Base-by-base conservation (phyloP, 139 green algal species). In the Klebsormidium nitens region DNA sequence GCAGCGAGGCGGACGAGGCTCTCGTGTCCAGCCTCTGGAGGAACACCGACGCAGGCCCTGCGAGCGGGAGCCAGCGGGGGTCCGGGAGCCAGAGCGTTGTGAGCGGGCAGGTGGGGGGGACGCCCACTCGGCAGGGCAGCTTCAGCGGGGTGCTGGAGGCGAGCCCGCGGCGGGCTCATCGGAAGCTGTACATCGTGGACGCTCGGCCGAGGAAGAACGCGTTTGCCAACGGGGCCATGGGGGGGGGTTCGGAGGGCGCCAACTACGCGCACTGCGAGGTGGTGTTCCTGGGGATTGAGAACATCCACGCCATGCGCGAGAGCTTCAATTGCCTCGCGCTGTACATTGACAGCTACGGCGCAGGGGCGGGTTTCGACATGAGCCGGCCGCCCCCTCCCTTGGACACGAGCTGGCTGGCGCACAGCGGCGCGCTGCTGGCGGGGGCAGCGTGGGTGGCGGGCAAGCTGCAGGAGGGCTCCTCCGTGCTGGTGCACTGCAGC, bases 401-500 rank as follows among this genome's bases (percentile, higher is more conserved):
- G 35, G 67, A 75, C 56, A 59, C 67, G 5, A 29, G 67, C 35
- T 75, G 67, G 67, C 47, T 75, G 67, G 55, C 67, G 47, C 67
- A 75, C 36, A 29, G 50, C 3, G 55, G 68, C 55, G 35, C 67
- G 19, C 67, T 75, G 55, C 67, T 75, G 14, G 35, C 67, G 19
- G 67, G 67, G 6, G 67, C 67, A n/a, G 67, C 36, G 23, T 75
- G 37, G n/a, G 68, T 75, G 34, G 67, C 67, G 17, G 67, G 55
- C 4, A 52, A 37, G 19, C 67, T 75, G 19, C 55, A 52, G 26
- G 28, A 75, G 36, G 67, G 36, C 44, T 50, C 42, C 19, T 75
- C 67, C 36, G 67, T 75, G 34, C 67, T 75, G 14, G 67, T 75
- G 37, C 67, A 75, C 67, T 75, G 67, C 55, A 74, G 66, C 50